Conservation (phyloP, 2,329 filamentous ascomycete genomes). For the Fusarium sp. region DNA sequence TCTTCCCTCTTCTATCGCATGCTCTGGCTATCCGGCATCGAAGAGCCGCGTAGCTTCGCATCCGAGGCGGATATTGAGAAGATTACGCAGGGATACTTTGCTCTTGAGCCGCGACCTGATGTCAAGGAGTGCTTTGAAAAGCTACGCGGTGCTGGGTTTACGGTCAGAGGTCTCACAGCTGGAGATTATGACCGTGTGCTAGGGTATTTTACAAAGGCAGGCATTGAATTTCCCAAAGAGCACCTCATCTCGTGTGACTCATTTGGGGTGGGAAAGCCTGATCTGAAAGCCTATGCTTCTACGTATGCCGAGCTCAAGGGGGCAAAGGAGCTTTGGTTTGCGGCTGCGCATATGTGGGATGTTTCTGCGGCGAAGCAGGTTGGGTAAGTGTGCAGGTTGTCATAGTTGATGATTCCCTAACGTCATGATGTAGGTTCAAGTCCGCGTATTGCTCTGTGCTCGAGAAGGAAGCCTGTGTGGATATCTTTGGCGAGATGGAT, state of each 20-base stretch:
- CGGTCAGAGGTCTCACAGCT: conserved; percentile 31
- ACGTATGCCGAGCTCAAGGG: conserved; percentile 32
- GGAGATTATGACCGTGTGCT: conserved; percentile 29
- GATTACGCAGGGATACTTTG: conserved; percentile 46
- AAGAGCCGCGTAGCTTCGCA: conserved; percentile 55
- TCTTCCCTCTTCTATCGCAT: conserved; percentile 60
- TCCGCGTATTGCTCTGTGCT: conserved; percentile 31
- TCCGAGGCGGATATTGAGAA: conserved; percentile 56
- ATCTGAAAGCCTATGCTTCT: conserved; percentile 35
- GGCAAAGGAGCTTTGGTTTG: conserved; percentile 34
- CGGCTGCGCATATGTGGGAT: conserved; percentile 39
- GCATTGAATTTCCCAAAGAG: conserved; percentile 28
- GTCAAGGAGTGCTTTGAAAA: conserved; percentile 30
- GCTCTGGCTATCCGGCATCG: conserved; percentile 57
- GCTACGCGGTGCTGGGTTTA: conserved; percentile 29
- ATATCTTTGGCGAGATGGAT: conserved; percentile 41
- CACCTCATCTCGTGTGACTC: conserved; percentile 36
- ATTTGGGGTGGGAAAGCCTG: conserved; percentile 33
- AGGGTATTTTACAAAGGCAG: conserved; percentile 32
- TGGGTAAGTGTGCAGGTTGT: conserved; percentile 4
- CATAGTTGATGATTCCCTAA: neutral
- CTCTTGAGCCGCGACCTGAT: conserved; percentile 13
- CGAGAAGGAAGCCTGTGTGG: conserved; percentile 31
- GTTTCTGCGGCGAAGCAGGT: conserved; percentile 32
- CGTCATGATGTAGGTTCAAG: conserved; percentile 12